Conservation (phyloP, 1,284 basidiomycete species). For the Puccinia sorghi region DNA sequence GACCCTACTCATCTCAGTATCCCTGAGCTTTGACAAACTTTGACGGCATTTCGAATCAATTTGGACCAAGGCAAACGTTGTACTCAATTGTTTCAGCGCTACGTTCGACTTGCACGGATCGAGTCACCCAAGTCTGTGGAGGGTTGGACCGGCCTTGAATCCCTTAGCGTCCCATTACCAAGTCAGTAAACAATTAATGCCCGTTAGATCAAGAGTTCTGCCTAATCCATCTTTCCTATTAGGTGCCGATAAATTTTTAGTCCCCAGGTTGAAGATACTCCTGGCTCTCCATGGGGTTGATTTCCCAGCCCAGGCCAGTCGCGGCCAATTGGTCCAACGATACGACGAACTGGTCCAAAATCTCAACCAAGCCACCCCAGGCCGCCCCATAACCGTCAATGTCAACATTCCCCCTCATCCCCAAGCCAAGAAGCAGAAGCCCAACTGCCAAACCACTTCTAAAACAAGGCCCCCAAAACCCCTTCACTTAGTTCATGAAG, state of each 20-base stretch:
- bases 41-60: not conserved
- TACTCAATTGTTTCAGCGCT: not conserved
- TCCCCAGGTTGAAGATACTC: slow-evolving; percentile 1
- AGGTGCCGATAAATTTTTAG: not conserved
- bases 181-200: not conserved
- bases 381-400: not conserved
- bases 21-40: not conserved
- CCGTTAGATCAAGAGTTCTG: not conserved
- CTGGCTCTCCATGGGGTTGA: slow-evolving; percentile 3
- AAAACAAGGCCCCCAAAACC: not conserved
- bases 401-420: not conserved
- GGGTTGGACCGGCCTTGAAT: slow-evolving; percentile 1
- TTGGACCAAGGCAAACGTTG: not conserved
- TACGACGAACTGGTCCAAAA: not conserved
- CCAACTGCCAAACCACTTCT: not conserved
- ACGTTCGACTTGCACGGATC: not conserved
- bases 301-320: slow-evolving; percentile 9
- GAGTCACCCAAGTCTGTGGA: slow-evolving; percentile 6
- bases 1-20: slow-evolving; percentile 1
- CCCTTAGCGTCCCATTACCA: not conserved
- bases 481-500: too few relatives aligned
- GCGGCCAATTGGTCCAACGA: slow-evolving; percentile 9
- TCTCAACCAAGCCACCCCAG: not conserved
- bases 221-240: not conserved
- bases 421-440: not conserved